Evolutionary conservation across 2,329 filamentous ascomycete species (phyloP).

Genomic region (Monilinia fructigena): DNA sequence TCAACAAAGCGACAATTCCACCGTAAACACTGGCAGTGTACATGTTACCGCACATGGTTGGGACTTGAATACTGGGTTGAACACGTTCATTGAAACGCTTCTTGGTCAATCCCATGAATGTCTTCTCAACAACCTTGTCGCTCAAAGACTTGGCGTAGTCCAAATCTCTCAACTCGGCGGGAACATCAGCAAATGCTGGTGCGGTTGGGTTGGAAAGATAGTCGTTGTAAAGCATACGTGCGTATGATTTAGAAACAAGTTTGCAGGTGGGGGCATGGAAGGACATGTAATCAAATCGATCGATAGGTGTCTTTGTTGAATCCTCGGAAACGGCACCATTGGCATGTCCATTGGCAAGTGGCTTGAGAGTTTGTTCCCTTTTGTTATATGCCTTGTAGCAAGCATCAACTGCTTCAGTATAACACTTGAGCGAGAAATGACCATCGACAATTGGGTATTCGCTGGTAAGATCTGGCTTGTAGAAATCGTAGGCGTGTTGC

Average conservation of each 20-base stretch:
- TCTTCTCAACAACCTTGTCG: slow-evolving; percentile 83
- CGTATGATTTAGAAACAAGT: slow-evolving; percentile 82
- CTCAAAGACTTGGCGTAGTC: slow-evolving; percentile 76
- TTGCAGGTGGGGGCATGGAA: slow-evolving; percentile 90
- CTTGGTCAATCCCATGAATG: slow-evolving; percentile 80
- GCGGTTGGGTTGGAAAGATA: slow-evolving; percentile 69
- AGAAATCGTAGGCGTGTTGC: slow-evolving; percentile 85
- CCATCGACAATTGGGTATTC: slow-evolving; percentile 85
- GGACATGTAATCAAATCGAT: slow-evolving; percentile 79
- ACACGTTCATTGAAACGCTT: slow-evolving; percentile 81
- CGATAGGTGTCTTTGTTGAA: slow-evolving; percentile 60
- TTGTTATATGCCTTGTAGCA: slow-evolving; percentile 79
- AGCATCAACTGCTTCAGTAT: slow-evolving; percentile 75
- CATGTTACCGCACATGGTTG: slow-evolving; percentile 71
- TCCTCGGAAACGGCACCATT: slow-evolving; percentile 47
- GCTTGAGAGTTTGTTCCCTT: slow-evolving; percentile 63
- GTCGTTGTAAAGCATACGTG: slow-evolving; percentile 81
- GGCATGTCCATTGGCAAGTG: slow-evolving; percentile 51
- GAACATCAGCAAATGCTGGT: slow-evolving; percentile 69
- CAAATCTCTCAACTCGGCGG: slow-evolving; percentile 73
- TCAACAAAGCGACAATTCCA: slow-evolving; percentile 53
- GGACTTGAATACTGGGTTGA: slow-evolving; percentile 68
- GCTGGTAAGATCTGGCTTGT: slow-evolving; percentile 84
- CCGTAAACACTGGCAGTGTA: slow-evolving; percentile 60
- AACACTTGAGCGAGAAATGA: slow-evolving; percentile 80